These are phyloP conservation scores for Pseudopithomyces maydicus DNA, from an alignment of 2,329 filamentous ascomycete species.

Conservation along the genomic window DNA sequence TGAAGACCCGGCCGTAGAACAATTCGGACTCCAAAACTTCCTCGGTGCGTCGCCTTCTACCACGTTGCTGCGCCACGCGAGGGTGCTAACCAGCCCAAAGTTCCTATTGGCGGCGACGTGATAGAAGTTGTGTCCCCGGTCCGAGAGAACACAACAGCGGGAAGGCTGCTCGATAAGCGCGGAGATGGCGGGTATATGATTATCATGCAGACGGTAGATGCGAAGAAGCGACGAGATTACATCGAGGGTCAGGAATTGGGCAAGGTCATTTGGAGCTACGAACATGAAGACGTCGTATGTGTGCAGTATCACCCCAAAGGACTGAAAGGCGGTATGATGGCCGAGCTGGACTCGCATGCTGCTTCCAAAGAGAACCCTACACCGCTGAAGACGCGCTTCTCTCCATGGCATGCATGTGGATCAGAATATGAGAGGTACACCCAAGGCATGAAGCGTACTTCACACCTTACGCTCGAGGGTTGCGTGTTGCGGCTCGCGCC, in stretches of 20 bases:
- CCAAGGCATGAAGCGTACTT: slow-evolving; percentile 42
- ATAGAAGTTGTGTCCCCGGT: slow-evolving; percentile 51
- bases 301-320: slow-evolving; percentile 54
- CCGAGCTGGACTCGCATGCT: slow-evolving; percentile 50
- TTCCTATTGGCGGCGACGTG: slow-evolving; percentile 51
- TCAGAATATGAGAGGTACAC: slow-evolving; percentile 41
- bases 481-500: slow-evolving; percentile 45
- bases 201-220: slow-evolving; percentile 54
- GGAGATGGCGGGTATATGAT: slow-evolving; percentile 56
- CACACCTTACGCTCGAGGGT: slow-evolving; percentile 43
- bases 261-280: slow-evolving; percentile 47
- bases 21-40: slow-evolving; percentile 50
- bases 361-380: slow-evolving; percentile 40
- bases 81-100: slow-evolving; percentile 19
- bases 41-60: slow-evolving; percentile 29
- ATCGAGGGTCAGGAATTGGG: slow-evolving; percentile 44
- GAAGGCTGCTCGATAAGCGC: slow-evolving; percentile 48
- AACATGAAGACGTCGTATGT: slow-evolving; percentile 39
- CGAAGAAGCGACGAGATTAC: slow-evolving; percentile 40
- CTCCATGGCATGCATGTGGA: slow-evolving; percentile 54
- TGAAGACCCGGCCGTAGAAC: slow-evolving; percentile 44
- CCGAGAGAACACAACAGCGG: slow-evolving; percentile 45
- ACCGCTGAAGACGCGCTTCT: slow-evolving; percentile 46
- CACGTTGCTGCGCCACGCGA: not conserved
- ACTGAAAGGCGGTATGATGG: slow-evolving; percentile 51